These are phyloP conservation scores for Oryza longistaminata DNA, from an alignment of 176 grass and related monocot genomes.

Conservation along the genomic window DNA sequence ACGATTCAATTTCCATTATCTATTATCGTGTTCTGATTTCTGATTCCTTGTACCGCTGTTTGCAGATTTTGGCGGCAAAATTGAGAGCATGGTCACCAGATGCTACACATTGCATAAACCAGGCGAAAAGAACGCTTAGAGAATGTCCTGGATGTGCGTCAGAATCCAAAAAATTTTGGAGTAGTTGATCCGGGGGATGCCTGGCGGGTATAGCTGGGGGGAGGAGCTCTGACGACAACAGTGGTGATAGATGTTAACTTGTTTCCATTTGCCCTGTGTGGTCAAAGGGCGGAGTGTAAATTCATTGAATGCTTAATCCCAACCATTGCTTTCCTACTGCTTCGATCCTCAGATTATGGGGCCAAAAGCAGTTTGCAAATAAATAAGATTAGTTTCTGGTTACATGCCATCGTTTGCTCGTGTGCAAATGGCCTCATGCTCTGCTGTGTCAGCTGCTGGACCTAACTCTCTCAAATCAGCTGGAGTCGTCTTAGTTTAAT, in stretches of 20 bases:
- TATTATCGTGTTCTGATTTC: not conserved
- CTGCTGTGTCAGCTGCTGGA: too few relatives aligned
- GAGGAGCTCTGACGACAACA: slow-evolving; percentile 13
- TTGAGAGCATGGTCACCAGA: slow-evolving; percentile 34
- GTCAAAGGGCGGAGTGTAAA: slow-evolving; percentile 34
- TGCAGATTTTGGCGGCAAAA: slow-evolving; percentile 45
- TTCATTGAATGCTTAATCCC: slow-evolving; percentile 25
- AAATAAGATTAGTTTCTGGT: slow-evolving; percentile 35
- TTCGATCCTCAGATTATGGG: slow-evolving; percentile 14
- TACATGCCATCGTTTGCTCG: not conserved
- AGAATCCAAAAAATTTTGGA: not conserved
- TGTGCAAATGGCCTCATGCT: not conserved
- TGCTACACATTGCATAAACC: slow-evolving; percentile 14
- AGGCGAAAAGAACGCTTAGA: not conserved
- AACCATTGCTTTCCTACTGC: slow-evolving; percentile 11
- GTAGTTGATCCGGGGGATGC: not conserved
- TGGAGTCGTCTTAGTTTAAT: too few relatives aligned
- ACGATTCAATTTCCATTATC: not conserved
- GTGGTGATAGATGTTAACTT: slow-evolving; percentile 6
- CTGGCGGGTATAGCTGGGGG: slow-evolving; percentile 11
- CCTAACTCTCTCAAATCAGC: too few relatives aligned
- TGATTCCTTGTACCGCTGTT: not conserved
- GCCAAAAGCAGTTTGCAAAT: slow-evolving; percentile 23
- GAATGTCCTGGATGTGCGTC: not conserved
- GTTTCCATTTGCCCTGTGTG: slow-evolving; percentile 33